Evolutionary conservation across 768 basidiomycete genomes (phyloP).

Genomic region (Lanmaoa pseudosensibilis): DNA sequence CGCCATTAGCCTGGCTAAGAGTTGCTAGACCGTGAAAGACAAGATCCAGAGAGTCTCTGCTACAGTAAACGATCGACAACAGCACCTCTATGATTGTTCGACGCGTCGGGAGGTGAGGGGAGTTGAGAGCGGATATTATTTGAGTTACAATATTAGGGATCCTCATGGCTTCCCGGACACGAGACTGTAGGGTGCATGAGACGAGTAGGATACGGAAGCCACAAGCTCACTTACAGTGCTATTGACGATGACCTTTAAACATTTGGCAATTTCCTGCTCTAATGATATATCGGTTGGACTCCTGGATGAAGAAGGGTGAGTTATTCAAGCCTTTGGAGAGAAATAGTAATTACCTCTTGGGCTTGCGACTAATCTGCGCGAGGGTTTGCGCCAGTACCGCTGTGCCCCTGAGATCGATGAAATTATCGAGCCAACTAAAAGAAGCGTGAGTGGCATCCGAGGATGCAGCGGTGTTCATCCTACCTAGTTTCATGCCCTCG

Average conservation of each 20-base stretch:
- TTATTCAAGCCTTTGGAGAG: background rate
- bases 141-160: constrained; percentile 74
- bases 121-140: constrained; percentile 80
- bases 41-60: constrained; percentile 57
- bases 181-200: constrained; percentile 44
- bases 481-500: constrained; percentile 82
- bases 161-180: constrained; percentile 69
- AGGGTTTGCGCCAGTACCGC: constrained; percentile 82
- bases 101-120: constrained; percentile 75
- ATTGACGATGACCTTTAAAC: constrained; percentile 81
- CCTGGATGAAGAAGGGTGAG: constrained; percentile 13
- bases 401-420: constrained; percentile 75
- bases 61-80: constrained; percentile 67
- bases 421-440: constrained; percentile 75
- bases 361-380: constrained; percentile 71
- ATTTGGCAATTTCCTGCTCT: constrained; percentile 89
- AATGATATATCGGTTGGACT: constrained; percentile 57
- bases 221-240: constrained; percentile 43
- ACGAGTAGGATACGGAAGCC: background rate
- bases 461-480: constrained; percentile 21
- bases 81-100: constrained; percentile 80
- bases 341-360: constrained; percentile 51
- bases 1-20: constrained; percentile 63
- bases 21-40: constrained; percentile 76
- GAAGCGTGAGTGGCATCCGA: constrained; percentile 17